Evolutionary conservation across 2,329 filamentous ascomycete species (phyloP).

Genomic region (Cytospora piceae): DNA sequence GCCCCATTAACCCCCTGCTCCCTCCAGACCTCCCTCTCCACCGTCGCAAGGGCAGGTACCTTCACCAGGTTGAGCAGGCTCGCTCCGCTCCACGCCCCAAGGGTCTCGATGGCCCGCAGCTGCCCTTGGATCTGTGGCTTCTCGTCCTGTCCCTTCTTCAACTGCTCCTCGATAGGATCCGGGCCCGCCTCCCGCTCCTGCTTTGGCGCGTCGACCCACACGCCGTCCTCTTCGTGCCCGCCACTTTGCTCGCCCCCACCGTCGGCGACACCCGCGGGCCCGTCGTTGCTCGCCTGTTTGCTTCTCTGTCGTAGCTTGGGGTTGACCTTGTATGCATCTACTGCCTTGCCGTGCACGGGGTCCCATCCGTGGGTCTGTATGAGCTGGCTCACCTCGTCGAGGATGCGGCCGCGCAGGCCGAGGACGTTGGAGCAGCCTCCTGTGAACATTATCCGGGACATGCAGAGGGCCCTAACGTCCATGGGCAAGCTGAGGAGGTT

Average conservation of each 20-base stretch:
- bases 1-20: conserved; percentile 69
- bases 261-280: conserved; percentile 36
- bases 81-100: conserved; percentile 76
- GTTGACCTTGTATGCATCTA: conserved; percentile 57
- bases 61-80: conserved; percentile 72
- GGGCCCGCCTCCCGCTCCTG: conserved; percentile 47
- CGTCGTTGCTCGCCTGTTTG: conserved; percentile 33
- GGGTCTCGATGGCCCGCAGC: conserved; percentile 67
- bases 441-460: conserved; percentile 85
- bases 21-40: conserved; percentile 74
- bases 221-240: conserved; percentile 39
- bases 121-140: conserved; percentile 55
- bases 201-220: conserved; percentile 48
- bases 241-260: conserved; percentile 32
- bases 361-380: conserved; percentile 77
- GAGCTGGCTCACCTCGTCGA: conserved; percentile 73
- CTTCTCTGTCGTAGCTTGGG: conserved; percentile 43
- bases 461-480: conserved; percentile 82
- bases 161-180: conserved; percentile 62
- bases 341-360: conserved; percentile 70
- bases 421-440: conserved; percentile 80
- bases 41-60: conserved; percentile 67
- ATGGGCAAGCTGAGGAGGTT: conserved; percentile 75
- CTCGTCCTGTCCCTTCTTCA: conserved; percentile 51
- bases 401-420: conserved; percentile 75